Evolutionary conservation across 2,329 filamentous ascomycete genomes (phyloP).

Genomic region (Plenodomus biglobosus): DNA sequence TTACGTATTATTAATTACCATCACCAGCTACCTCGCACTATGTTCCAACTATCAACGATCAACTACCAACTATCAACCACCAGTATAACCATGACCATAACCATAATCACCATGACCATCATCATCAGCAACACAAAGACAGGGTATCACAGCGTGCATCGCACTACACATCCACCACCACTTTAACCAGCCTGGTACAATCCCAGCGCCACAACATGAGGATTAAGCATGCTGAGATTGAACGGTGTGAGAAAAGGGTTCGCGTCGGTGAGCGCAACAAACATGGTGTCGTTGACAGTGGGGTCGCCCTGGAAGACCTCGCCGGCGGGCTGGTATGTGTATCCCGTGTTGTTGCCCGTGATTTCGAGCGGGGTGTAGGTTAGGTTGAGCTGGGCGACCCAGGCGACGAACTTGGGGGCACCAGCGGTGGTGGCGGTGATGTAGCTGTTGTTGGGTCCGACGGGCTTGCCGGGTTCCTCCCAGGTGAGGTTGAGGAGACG

Average conservation of each 20-base stretch:
- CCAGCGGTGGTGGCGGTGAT: slow-evolving; percentile 63
- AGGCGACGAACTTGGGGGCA: slow-evolving; percentile 67
- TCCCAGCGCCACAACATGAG: slow-evolving; percentile 72
- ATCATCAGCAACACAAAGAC: no score
- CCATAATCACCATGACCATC: no score
- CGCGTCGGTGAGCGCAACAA: slow-evolving; percentile 71
- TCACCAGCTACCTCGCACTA: no score
- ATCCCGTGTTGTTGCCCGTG: slow-evolving; percentile 63
- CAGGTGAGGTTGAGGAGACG: slow-evolving; percentile 70
- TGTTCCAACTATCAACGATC: no score
- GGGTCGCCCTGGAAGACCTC: slow-evolving; percentile 69
- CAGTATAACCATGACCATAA: no score
- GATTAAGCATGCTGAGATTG: slow-evolving; percentile 72
- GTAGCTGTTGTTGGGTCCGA: slow-evolving; percentile 84
- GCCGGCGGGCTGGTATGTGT: slow-evolving; percentile 71
- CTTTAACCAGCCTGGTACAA: slow-evolving; percentile 78
- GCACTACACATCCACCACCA: no score
- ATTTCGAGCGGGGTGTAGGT: slow-evolving; percentile 61
- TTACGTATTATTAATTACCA: no score
- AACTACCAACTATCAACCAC: no score
- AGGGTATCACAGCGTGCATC: no score
- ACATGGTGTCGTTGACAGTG: slow-evolving; percentile 75
- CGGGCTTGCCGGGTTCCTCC: slow-evolving; percentile 67
- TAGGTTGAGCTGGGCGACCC: slow-evolving; percentile 70
- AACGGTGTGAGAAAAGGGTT: slow-evolving; percentile 72